phyloP scores from a whole-genome alignment of 352 stramenopile genomes.

The Albugo laibachii region DNA sequence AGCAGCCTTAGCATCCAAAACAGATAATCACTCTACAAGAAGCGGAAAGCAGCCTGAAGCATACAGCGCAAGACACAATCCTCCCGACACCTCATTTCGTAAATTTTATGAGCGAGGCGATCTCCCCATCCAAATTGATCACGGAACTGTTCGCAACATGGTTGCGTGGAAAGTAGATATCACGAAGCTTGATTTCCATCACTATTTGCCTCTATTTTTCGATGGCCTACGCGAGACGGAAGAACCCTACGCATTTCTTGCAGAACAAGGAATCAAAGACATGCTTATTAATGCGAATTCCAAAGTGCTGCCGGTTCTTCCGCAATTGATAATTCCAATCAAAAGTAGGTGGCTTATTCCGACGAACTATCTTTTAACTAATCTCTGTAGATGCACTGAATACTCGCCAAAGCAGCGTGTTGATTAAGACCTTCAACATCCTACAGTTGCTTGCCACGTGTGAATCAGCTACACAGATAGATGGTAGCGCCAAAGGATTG shows the following conservation, averaged over 20 bases:
- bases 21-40: not conserved
- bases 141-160: constrained; percentile 89
- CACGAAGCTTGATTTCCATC: constrained; percentile 93
- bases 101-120: constrained; percentile 88
- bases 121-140: constrained; percentile 92
- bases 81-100: constrained; percentile 76
- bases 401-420: constrained; percentile 84
- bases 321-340: constrained; percentile 95
- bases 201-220: constrained; percentile 98
- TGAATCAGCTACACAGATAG: constrained; percentile 50
- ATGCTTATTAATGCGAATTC: constrained; percentile 90
- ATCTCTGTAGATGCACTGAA: constrained; percentile 60
- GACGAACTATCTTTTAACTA: too few species aligned
- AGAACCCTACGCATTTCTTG: constrained; percentile 91
- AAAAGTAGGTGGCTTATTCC: constrained; percentile 58
- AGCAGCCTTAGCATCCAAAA: not conserved
- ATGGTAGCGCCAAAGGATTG: constrained; percentile 59
- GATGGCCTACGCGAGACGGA: constrained; percentile 92
- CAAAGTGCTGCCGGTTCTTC: constrained; percentile 93
- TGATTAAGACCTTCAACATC: constrained; percentile 95
- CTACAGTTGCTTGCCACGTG: constrained; percentile 91
- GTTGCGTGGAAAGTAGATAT: constrained; percentile 95
- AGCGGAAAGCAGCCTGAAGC: not conserved
- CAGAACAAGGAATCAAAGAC: constrained; percentile 92
- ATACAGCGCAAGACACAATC: constrained; percentile 57